Evolutionary conservation across 75 land plant species (phyloP), one percentile per base, ranked within the genome.

Genomic region (Picea glauca): DNA sequence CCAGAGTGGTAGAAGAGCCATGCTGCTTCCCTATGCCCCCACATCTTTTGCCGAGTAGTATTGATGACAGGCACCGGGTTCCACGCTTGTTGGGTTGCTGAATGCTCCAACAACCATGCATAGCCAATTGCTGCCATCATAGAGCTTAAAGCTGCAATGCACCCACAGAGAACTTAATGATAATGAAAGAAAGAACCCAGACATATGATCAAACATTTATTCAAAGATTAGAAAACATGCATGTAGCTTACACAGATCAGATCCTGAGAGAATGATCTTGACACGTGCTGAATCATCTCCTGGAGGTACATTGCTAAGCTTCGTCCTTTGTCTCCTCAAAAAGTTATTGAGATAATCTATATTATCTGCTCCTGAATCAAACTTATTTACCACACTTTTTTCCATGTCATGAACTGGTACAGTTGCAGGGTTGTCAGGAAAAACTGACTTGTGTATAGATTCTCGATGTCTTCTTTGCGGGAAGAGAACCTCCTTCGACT

Each of bases 1-100:
- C 83, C 83, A 58, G 75, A 66, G 30, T 80, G 59, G 54, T 79
- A 72, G 32, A 82, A 82, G 4, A 82, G 83, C 83, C 83, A 82
- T 23, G 83, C 81, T 15, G 75, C 81, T 33, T 58, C 46, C 83
- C 60, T 82, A 59, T 79, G 81, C 75, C 72, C 66, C 60, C 70
- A 70, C 83, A 82, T 82, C 9, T 58, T 33, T 58, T 68, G 60
- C 21, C 81, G 73, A 23, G 81, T 72, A n/a, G 72, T 57, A 64
- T 68, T 70, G 11, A 82, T 80, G 54, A 82, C 60, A 54, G 81
- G 82, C 26, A 82, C 82, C 6, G 74, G 58, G 35, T 80, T 73
- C 83, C 83, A 82, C 58, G 46, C 75, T 20, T 65, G 59, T 26
- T 31, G 72, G 61, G 20, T 80, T 56, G 82, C 33, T 18, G 58